Conservation (phyloP, 352 stramenopile genomes). For the Globisporangium nunn region DNA sequence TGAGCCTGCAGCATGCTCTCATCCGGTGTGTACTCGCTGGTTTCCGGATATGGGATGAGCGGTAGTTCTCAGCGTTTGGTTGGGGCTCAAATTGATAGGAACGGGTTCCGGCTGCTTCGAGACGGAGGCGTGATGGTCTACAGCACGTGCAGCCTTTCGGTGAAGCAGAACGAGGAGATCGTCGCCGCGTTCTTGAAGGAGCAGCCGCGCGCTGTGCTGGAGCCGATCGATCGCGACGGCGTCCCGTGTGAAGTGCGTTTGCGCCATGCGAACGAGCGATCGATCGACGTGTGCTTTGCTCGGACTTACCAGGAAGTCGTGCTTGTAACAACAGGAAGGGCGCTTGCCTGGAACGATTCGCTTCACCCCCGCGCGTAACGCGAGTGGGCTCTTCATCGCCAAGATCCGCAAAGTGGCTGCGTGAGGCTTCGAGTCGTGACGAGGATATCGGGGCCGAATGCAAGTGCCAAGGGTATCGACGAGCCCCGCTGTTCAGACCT, state of each 20-base stretch:
- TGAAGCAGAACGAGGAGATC: slow-evolving; percentile 92
- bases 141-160: slow-evolving; percentile 91
- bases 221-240: slow-evolving; percentile 28
- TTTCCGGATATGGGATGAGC: neutral
- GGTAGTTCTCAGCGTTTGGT: neutral
- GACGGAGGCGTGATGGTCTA: slow-evolving; percentile 90
- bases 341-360: slow-evolving; percentile 42
- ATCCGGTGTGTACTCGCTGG: slow-evolving; percentile 23
- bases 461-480: too few species aligned
- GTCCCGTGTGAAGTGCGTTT: slow-evolving; percentile 41
- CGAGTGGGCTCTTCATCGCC: slow-evolving; percentile 70
- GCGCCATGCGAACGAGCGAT: too few species aligned
- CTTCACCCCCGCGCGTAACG: slow-evolving; percentile 65
- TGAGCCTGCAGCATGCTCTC: slow-evolving; percentile 48
- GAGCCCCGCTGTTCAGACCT: too few species aligned
- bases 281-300: too few species aligned
- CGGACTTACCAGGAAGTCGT: too few species aligned
- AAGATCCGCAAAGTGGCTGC: slow-evolving; percentile 31
- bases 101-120: slow-evolving; percentile 87
- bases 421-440: too few species aligned
- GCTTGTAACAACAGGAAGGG: slow-evolving; percentile 23
- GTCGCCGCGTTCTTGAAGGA: slow-evolving; percentile 73
- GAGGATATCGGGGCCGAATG: too few species aligned
- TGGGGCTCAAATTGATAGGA: slow-evolving; percentile 14
- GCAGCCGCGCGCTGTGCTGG: slow-evolving; percentile 24